Percentiles rank a stretch among this genome's conserved stretches.
phyloP scores from a whole-genome alignment of 371 early-diverging fungal genomes.

The Mucor velutinosus region DNA sequence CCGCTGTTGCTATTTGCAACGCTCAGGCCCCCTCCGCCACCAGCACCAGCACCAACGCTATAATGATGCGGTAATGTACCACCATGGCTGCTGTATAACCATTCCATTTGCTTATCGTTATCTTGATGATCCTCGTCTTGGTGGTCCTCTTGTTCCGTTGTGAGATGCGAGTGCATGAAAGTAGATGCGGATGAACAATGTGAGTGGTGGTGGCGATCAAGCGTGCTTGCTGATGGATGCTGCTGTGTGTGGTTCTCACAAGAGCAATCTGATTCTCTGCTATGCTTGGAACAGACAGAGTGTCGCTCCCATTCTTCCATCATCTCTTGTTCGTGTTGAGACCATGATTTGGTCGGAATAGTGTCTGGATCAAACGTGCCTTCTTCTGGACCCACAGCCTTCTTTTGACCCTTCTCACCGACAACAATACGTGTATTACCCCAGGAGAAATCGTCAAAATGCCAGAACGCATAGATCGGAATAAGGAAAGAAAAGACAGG shows the following conservation, averaged over 20 bases:
- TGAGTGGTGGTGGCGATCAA: not conserved
- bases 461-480: conserved; percentile 87
- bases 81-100: not conserved
- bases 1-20: not conserved
- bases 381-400: conserved; percentile 57
- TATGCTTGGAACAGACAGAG: conserved; percentile 4
- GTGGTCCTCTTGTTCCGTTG: not conserved
- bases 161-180: not conserved
- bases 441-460: conserved; percentile 92
- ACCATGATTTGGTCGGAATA: conserved; percentile 89
- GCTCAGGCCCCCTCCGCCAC: not conserved
- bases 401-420: conserved; percentile 76
- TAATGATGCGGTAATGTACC: not conserved
- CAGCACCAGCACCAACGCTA: not conserved
- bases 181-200: conserved; percentile 7
- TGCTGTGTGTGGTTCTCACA: not conserved
- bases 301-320: conserved; percentile 7
- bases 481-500: conserved; percentile 69
- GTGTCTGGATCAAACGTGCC: conserved; percentile 84
- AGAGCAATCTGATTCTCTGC: conserved; percentile 9
- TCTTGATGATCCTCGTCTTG: not conserved
- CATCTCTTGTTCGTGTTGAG: conserved; percentile 71
- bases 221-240: not conserved
- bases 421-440: conserved; percentile 91
- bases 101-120: not conserved